Percentiles rank a stretch among this genome's conserved stretches.
Evolutionary conservation across 495 filamentous ascomycete species (phyloP).

Genomic region (Diplogelasinospora grovesii): DNA sequence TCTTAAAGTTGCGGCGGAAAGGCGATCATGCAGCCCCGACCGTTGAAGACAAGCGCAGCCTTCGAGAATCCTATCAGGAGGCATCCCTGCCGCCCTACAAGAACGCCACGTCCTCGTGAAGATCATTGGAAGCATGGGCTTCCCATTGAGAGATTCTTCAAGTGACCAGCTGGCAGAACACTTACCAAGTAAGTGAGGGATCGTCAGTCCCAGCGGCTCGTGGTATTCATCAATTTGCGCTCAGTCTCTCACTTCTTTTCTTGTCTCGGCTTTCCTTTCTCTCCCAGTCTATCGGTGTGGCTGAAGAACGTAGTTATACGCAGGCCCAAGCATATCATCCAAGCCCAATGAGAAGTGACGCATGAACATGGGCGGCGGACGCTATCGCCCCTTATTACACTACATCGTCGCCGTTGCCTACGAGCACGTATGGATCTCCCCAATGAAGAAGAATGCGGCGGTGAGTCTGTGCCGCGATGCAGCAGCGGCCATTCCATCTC

Average conservation of each 20-base stretch:
- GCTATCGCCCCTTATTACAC: too few species aligned
- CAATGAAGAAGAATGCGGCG: background rate
- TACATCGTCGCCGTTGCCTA: too few species aligned
- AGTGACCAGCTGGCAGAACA: background rate
- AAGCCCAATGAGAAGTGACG: too few species aligned
- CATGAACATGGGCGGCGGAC: too few species aligned
- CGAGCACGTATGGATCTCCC: background rate
- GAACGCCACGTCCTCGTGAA: conserved; percentile 11
- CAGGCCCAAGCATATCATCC: too few species aligned
- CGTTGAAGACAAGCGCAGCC: conserved; percentile 7
- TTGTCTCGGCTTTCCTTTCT: too few species aligned
- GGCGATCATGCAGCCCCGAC: conserved; percentile 7
- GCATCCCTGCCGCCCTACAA: conserved; percentile 8
- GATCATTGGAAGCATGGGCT: conserved; percentile 7
- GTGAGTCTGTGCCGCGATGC: background rate
- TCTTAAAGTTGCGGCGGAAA: conserved; percentile 6
- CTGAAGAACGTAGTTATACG: too few species aligned
- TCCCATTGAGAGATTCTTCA: background rate
- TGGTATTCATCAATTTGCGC: background rate
- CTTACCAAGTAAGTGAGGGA: background rate
- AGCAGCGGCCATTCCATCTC: background rate
- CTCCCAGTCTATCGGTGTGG: too few species aligned
- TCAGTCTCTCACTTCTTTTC: too few species aligned
- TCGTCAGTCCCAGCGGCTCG: background rate
- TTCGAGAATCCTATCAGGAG: conserved; percentile 12